These are phyloP conservation scores for Russula sp. DNA, from an alignment of 768 basidiomycete species.

Conservation along the genomic window DNA sequence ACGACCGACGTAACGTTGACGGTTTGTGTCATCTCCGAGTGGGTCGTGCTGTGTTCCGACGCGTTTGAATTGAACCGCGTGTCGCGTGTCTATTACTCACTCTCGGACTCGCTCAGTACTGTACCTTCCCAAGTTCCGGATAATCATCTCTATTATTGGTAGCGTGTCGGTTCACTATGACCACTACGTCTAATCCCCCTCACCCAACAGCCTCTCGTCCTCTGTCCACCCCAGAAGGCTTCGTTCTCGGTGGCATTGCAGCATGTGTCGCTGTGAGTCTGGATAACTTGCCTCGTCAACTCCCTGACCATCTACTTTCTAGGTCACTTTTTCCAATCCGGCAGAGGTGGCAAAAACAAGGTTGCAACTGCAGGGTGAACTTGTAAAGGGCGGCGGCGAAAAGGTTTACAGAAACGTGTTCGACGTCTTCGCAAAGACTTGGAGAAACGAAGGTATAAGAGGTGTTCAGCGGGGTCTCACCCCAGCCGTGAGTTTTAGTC, in stretches of 20 bases:
- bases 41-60: neutral
- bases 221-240: conserved; percentile 70
- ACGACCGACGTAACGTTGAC: conserved; percentile 37
- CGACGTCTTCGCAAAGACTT: conserved; percentile 84
- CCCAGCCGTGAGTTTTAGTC: conserved; percentile 62
- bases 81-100: neutral
- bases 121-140: neutral
- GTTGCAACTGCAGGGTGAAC: conserved; percentile 92
- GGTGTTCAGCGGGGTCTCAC: conserved; percentile 91
- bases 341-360: conserved; percentile 91
- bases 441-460: conserved; percentile 78
- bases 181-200: neutral
- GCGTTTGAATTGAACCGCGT: neutral
- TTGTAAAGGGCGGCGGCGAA: conserved; percentile 59
- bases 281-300: neutral
- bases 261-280: conserved; percentile 79
- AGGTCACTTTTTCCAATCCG: conserved; percentile 78
- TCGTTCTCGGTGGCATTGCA: conserved; percentile 84
- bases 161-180: neutral
- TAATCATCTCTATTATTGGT: neutral
- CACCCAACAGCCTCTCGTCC: conserved; percentile 21
- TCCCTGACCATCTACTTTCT: conserved; percentile 6
- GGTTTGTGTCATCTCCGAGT: conserved; percentile 2
- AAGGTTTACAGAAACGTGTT: conserved; percentile 88
- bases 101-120: neutral